Conservation (phyloP, 2,329 filamentous ascomycete genomes). For the Tetracladium maxilliforme region DNA sequence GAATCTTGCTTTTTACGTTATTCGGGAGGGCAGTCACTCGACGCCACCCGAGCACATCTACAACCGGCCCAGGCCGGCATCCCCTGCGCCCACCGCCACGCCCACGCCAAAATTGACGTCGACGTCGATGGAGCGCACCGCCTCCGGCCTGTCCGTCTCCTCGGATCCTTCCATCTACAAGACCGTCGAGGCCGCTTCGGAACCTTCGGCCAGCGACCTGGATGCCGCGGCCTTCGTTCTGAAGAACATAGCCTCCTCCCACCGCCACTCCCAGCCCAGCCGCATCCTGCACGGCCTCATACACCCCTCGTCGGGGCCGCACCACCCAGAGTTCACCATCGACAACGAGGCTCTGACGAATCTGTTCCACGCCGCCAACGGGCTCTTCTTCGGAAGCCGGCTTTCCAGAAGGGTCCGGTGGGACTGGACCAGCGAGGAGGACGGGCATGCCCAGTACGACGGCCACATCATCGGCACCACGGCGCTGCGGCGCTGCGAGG, state of each 20-base stretch:
- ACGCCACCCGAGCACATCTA: too few relatives aligned
- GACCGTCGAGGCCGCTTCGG: too few relatives aligned
- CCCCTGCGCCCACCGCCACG: slow-evolving; percentile 1
- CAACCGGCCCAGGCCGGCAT: background rate
- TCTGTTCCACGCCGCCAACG: slow-evolving; percentile 46
- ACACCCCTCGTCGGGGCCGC: too few relatives aligned
- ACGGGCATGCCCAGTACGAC: slow-evolving; percentile 33
- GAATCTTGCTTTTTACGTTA: too few relatives aligned
- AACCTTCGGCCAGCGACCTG: too few relatives aligned
- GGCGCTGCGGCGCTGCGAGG: slow-evolving; percentile 29
- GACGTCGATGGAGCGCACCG: slow-evolving; percentile 29
- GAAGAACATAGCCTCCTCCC: slow-evolving; percentile 17
- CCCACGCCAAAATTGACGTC: slow-evolving; percentile 4
- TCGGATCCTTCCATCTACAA: slow-evolving; percentile 18
- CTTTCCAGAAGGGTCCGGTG: slow-evolving; percentile 42
- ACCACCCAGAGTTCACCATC: slow-evolving; percentile 27
- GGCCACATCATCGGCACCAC: slow-evolving; percentile 47
- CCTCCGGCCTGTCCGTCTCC: slow-evolving; percentile 31
- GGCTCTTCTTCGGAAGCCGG: slow-evolving; percentile 44
- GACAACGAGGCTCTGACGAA: slow-evolving; percentile 40
- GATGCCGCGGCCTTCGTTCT: slow-evolving; percentile 12
- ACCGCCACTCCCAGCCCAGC: slow-evolving; percentile 34
- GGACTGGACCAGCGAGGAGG: slow-evolving; percentile 41
- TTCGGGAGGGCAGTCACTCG: too few relatives aligned
- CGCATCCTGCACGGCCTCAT: slow-evolving; percentile 44